Percentiles rank a stretch among this genome's conserved stretches.
Conservation (phyloP, 2,329 filamentous ascomycete species). For the Colletotrichum chlorophyti region DNA sequence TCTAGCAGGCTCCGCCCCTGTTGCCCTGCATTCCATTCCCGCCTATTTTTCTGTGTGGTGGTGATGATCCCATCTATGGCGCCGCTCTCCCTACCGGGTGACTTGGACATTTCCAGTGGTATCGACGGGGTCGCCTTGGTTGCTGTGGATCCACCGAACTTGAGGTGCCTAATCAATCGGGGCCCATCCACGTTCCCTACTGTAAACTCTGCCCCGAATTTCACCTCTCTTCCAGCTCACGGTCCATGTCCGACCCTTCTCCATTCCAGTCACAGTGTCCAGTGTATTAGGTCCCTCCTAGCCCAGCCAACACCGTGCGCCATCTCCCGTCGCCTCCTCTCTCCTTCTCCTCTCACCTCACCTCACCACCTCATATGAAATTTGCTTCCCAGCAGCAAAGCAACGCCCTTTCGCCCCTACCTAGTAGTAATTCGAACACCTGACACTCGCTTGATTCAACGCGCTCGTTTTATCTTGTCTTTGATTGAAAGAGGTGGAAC, state of each 20-base stretch:
- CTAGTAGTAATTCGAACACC: background rate
- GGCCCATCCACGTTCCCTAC: constrained; percentile 22
- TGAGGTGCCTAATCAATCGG: constrained; percentile 28
- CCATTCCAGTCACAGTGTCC: no score
- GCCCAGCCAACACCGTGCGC: no score
- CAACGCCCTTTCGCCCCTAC: constrained; percentile 1
- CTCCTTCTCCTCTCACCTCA: background rate
- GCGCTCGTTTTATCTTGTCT: constrained; percentile 14
- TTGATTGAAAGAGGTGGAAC: constrained; percentile 12
- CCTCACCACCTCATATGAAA: constrained; percentile 10
- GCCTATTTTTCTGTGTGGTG: background rate
- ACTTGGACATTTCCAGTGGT: constrained; percentile 9
- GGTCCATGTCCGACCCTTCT: no score
- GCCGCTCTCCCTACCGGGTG: background rate
- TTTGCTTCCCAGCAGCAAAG: constrained; percentile 30
- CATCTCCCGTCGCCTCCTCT: background rate
- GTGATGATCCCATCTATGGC: constrained; percentile 10
- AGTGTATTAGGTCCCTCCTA: no score
- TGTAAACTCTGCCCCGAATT: constrained; percentile 15
- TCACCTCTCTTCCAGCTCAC: no score
- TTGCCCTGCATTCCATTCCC: constrained; percentile 22
- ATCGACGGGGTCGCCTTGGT: constrained; percentile 20
- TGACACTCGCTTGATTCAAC: constrained; percentile 24
- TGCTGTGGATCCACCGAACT: constrained; percentile 25
- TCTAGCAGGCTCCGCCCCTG: constrained; percentile 22